phyloP scores from a whole-genome alignment of 305 asterid genomes.

The Ilex paraguariensis region DNA sequence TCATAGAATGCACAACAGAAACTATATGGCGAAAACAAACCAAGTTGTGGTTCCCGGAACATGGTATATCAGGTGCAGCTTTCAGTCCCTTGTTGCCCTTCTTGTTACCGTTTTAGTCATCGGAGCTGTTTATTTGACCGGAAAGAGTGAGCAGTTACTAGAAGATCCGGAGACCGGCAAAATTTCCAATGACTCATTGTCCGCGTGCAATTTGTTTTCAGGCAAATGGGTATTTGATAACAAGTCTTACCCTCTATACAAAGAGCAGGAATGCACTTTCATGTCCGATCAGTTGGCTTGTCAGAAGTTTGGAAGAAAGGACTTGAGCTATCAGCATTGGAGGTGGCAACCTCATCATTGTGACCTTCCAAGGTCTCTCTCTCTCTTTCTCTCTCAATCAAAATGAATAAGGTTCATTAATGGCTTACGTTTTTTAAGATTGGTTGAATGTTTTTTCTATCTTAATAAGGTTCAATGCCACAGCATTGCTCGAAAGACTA shows the following conservation, averaged over 20 bases:
- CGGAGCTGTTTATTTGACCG: conserved; percentile 62
- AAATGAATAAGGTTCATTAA: neutral
- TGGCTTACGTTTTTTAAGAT: conserved; percentile 19
- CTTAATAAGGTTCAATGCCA: conserved; percentile 78
- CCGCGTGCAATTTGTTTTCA: conserved; percentile 61
- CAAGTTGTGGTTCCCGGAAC: conserved; percentile 18
- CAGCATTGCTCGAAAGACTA: conserved; percentile 59
- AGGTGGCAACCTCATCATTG: conserved; percentile 93
- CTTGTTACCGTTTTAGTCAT: conserved; percentile 45
- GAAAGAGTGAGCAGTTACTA: conserved; percentile 46
- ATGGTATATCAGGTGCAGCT: conserved; percentile 58
- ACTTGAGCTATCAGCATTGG: conserved; percentile 69
- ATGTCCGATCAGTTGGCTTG: conserved; percentile 90
- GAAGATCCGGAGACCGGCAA: conserved; percentile 1
- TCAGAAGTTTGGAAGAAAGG: conserved; percentile 67
- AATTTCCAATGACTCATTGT: neutral
- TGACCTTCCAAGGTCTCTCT: conserved; percentile 64
- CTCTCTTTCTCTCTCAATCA: neutral
- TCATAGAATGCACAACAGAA: neutral
- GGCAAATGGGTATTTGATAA: conserved; percentile 88
- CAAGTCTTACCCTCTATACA: conserved; percentile 63
- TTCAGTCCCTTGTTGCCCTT: conserved; percentile 53
- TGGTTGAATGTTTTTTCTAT: conserved; percentile 27
- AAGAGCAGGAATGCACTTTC: conserved; percentile 68
- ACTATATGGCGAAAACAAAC: neutral